Evolutionary conservation across 2,329 filamentous ascomycete genomes (phyloP).

Genomic region (Zymoseptoria passerinii): DNA sequence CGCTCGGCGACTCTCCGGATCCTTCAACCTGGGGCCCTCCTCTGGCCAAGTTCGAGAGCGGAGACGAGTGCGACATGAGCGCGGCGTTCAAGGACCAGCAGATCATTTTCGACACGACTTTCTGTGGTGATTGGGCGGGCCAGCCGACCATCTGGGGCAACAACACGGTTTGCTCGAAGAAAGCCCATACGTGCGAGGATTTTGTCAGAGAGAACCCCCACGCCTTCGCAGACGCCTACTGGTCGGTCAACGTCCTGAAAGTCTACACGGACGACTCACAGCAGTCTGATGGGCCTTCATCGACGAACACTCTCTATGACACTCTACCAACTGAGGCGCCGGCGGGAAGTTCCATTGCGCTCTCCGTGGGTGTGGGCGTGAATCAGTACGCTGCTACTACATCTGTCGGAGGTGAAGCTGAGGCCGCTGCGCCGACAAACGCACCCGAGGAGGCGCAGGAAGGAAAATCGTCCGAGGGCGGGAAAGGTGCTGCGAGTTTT

Average conservation of each 20-base stretch:
- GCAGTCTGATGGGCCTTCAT: not conserved
- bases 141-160: conserved; percentile 22
- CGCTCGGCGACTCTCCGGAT: conserved; percentile 44
- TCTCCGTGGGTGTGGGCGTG: not conserved
- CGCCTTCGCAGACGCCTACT: conserved; percentile 34
- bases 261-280: conserved; percentile 27
- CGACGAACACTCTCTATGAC: not conserved
- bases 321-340: not conserved
- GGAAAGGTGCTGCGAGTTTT: conserved; percentile 6
- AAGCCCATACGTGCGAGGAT: conserved; percentile 22
- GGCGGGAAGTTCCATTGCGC: not conserved
- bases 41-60: conserved; percentile 51
- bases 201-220: conserved; percentile 29
- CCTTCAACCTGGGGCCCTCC: conserved; percentile 57
- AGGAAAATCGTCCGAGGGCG: conserved; percentile 3
- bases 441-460: conserved; percentile 1
- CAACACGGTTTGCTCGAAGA: conserved; percentile 24
- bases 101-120: conserved; percentile 58
- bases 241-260: conserved; percentile 34
- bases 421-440: not conserved
- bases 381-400: not conserved
- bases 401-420: not conserved
- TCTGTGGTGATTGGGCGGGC: conserved; percentile 36
- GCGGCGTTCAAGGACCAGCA: conserved; percentile 28
- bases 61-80: conserved; percentile 30